Evolutionary conservation across 345 rosid species (phyloP), one percentile per base, ranked within the genome.

Genomic region (Aegle marmelos): DNA sequence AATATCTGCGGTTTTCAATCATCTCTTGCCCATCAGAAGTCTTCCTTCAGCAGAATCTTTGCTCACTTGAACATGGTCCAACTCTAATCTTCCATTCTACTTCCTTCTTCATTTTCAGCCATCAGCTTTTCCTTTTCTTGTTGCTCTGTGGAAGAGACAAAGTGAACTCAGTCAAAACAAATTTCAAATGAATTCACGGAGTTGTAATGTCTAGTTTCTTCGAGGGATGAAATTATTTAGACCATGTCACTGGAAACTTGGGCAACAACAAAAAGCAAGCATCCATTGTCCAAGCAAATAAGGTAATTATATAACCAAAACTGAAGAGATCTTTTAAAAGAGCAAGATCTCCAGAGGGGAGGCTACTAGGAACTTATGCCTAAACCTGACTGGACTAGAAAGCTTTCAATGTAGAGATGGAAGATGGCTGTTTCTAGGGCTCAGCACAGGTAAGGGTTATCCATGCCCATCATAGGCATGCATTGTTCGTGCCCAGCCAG

Each of bases 91-190:
- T 84, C 89, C 3, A 28, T 67, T 16, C 57, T 80, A 77, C 78
- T 70, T 68, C 64, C 68, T 4, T n/a, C 36, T 25, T 76, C 81
- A 68, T 83, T 88, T 80, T 90, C 96, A 11, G 83, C 80, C 48
- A 75, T 33, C 79, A 79, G 89, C 81, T 83, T 90, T 77, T 91
- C 89, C 72, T 86, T 91, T 84, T 88, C 91, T 61, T 82, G 92
- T 82, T 91, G 88, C 81, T 87, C 97, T 91, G 95, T 79, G 81
- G 50, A 80, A 80, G 71, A 7, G 53, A 77, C 61, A 82, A 7
- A 14, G 21, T 33, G 63, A 70, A 60, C 22, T 34, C 68, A 27
- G 61, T 59, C 25, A 22, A 9, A 74, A 45, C 25, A 53, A 65
- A 25, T 34, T 31, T 45, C 7, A 64, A 13, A 62, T 4, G 17